Percentiles rank a stretch among this genome's conserved stretches.
phyloP scores from a whole-genome alignment of 129 eudicot genomes.

The Saussurea involucrata region DNA sequence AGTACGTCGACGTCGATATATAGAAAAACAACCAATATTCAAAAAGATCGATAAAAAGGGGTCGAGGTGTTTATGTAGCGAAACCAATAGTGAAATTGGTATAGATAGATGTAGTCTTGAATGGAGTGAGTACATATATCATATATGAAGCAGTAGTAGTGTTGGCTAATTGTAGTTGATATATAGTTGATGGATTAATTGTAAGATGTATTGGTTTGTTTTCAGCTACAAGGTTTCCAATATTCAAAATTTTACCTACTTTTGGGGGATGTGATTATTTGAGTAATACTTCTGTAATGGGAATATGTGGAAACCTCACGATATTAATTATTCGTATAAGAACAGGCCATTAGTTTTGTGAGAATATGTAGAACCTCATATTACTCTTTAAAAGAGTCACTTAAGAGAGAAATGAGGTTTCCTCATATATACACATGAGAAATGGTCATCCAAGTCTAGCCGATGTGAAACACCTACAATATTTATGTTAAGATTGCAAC shows the following conservation, averaged over 20 bases:
- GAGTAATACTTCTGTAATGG: too few relatives aligned
- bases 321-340: too few relatives aligned
- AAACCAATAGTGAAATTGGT: not conserved
- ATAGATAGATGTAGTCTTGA: not conserved
- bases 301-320: too few relatives aligned
- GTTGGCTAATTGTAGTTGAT: not conserved
- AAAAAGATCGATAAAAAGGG: not conserved
- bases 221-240: not conserved
- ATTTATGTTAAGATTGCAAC: too few relatives aligned
- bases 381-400: too few relatives aligned
- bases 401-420: too few relatives aligned
- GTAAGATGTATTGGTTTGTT: not conserved
- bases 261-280: too few relatives aligned
- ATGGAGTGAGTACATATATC: not conserved
- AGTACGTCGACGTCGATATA: not conserved
- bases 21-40: not conserved
- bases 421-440: too few relatives aligned
- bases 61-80: not conserved
- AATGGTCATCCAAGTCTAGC: too few relatives aligned
- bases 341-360: too few relatives aligned
- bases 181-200: not conserved
- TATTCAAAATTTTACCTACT: not conserved
- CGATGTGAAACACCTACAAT: too few relatives aligned
- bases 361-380: too few relatives aligned
- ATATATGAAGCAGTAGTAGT: not conserved